Percentiles rank a stretch among this genome's conserved stretches.
Evolutionary conservation across 805 yeast species (phyloP).

Genomic region (Pichia exigua): DNA sequence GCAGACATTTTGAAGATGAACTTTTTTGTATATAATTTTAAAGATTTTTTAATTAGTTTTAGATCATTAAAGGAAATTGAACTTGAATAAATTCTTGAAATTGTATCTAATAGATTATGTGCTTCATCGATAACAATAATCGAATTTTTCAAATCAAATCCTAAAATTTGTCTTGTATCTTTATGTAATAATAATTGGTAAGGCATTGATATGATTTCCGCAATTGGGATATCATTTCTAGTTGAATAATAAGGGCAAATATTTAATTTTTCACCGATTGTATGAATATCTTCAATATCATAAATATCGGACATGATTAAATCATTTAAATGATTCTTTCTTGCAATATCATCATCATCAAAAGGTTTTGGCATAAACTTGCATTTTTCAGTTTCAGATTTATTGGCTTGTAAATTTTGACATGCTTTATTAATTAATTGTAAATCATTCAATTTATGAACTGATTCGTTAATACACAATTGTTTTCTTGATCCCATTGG

Average conservation of each 20-base stretch:
- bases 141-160: constrained; percentile 51
- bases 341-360: constrained; percentile 25
- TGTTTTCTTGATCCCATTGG: constrained; percentile 83
- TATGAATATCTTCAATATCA: constrained; percentile 74
- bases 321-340: constrained; percentile 42
- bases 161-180: constrained; percentile 50
- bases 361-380: constrained; percentile 32
- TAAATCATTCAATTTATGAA: constrained; percentile 39
- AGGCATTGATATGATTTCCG: constrained; percentile 80
- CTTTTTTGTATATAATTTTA: constrained; percentile 48
- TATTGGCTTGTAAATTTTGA: constrained; percentile 50
- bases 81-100: constrained; percentile 61
- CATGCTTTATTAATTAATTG: constrained; percentile 75
- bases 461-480: constrained; percentile 65
- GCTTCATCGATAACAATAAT: constrained; percentile 88
- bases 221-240: constrained; percentile 43
- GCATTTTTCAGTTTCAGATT: constrained; percentile 27
- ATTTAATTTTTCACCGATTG: constrained; percentile 46
- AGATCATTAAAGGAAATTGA: constrained; percentile 46
- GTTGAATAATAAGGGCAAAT: constrained; percentile 81
- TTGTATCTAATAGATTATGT: constrained; percentile 76
- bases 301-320: constrained; percentile 45
- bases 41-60: constrained; percentile 34
- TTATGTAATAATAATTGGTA: constrained; percentile 69
- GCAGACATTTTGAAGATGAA: constrained; percentile 61